Conservation (phyloP, 768 basidiomycete genomes). For the Pholiota molesta region DNA sequence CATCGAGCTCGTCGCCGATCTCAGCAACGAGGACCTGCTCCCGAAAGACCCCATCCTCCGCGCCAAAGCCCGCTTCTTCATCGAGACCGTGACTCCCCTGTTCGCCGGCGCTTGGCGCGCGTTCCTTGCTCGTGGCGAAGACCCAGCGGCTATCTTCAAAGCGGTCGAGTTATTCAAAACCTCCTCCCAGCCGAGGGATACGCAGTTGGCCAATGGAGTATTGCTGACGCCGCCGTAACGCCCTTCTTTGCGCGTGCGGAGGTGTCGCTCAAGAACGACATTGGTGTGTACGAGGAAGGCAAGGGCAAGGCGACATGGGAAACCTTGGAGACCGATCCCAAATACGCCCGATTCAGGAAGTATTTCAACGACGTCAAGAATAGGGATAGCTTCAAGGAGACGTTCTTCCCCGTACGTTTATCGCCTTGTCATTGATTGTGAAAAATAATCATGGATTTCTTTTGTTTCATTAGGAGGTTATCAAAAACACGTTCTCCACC, state of each 20-base stretch:
- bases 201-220: conserved; percentile 53
- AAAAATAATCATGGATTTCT: not conserved
- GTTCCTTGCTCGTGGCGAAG: conserved; percentile 40
- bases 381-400: conserved; percentile 56
- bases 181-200: conserved; percentile 52
- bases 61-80: conserved; percentile 65
- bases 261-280: conserved; percentile 46
- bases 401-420: conserved; percentile 54
- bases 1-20: conserved; percentile 67
- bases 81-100: conserved; percentile 54
- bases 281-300: conserved; percentile 53
- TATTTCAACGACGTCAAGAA: conserved; percentile 51
- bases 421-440: not conserved
- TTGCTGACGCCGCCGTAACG: conserved; percentile 62
- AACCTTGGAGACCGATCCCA: conserved; percentile 41
- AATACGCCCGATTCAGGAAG: conserved; percentile 51
- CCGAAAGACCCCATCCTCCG: conserved; percentile 59
- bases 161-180: conserved; percentile 51
- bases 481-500: not conserved
- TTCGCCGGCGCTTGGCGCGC: conserved; percentile 41
- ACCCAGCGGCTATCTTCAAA: conserved; percentile 40
- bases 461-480: not conserved
- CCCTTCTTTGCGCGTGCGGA: conserved; percentile 64
- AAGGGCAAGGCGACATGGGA: conserved; percentile 48
- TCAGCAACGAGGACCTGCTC: conserved; percentile 50